Evolutionary conservation across 129 eudicot genomes (phyloP).

Genomic region (Apium graveolens): DNA sequence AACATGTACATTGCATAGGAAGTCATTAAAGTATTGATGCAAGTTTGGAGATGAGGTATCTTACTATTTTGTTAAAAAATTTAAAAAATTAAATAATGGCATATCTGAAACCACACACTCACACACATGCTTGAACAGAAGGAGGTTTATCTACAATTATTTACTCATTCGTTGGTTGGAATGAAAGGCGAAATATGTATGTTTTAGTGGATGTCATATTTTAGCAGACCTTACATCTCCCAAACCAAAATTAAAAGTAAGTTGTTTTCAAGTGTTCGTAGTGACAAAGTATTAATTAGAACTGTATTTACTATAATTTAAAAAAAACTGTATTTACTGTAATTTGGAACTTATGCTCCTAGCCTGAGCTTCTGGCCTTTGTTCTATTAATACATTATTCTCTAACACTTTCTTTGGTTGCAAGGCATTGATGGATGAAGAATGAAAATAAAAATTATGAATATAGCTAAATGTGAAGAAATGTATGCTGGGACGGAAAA

Average conservation of each 20-base stretch:
- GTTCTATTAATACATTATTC: neutral
- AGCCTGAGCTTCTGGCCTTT: neutral
- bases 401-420: neutral
- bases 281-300: neutral
- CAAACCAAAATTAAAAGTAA: neutral
- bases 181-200: neutral
- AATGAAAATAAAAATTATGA: neutral
- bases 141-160: neutral
- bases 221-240: neutral
- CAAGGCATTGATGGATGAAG: neutral
- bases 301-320: neutral
- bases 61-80: neutral
- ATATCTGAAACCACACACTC: neutral
- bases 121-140: neutral
- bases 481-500: neutral
- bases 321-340: neutral
- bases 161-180: neutral
- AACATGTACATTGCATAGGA: conserved; percentile 1
- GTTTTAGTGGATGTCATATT: neutral
- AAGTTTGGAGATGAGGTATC: neutral
- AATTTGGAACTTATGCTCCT: neutral
- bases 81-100: neutral
- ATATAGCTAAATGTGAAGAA: neutral
- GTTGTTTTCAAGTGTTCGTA: neutral
- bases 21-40: too few species aligned